Evolutionary conservation across 2,329 filamentous ascomycete species (phyloP), one percentile per base, ranked within the genome.

Genomic region (Scortechinia acanthostroma): DNA sequence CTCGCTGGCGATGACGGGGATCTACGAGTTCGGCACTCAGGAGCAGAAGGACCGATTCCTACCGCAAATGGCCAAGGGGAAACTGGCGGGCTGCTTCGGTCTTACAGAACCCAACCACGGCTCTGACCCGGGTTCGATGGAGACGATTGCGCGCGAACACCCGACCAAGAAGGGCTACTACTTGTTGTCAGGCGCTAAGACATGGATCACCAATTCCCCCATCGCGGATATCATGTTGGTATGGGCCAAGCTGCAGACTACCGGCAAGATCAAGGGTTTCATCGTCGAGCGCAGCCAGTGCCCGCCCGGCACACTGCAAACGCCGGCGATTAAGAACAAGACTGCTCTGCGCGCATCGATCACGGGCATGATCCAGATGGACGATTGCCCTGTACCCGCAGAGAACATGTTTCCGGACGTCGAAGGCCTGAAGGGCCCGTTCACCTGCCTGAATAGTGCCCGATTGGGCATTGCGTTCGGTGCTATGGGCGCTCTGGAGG

Each of bases 121-220:
- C 47, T 83, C 78, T 13, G 81, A 86, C 57, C 81, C 81, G n/a
- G 81, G 81, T 2, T 80, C 77, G 6, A 82, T 86, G 80, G 82
- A 86, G 64, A 82, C 76, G 4, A 67, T 70, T 20, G 82, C 82
- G 10, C 80, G 76, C 56, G 73, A 74, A 21, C 80, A 86, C 56
- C 79, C 81, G 2, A 74, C 70, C 4, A 82, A 83, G 61, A 75
- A 83, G 53, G 80, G 80, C 4, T 77, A 80, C 54, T 83, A 76
- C 54, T 70, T 74, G 42, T 59, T 86, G 5, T 79, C 74, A 15
- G 81, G 81, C 1, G 65, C 77, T 21, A 86, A 86, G 65, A 86
- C 82, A 1, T 86, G 81, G 81, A 86, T 86, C 55, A 86, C 82
- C 19, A 86, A 86, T 59, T 83, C 77, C 2, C 82, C 81, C 2